Evolutionary conservation across 768 basidiomycete species (phyloP).

Genomic region (Daedaleopsis sinensis): DNA sequence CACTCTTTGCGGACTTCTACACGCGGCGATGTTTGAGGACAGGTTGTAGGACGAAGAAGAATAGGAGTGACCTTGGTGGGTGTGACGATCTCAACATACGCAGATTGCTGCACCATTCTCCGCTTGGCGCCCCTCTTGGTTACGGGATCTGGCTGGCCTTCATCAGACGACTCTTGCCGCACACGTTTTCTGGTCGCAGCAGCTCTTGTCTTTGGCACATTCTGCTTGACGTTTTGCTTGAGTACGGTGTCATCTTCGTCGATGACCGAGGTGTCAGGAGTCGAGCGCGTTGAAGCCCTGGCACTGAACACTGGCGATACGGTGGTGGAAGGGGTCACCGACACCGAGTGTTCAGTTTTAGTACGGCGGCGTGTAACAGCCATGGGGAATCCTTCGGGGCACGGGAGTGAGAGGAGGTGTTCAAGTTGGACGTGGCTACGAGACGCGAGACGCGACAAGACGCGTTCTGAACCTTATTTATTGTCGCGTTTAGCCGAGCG

Average conservation of each 20-base stretch:
- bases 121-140: conserved; percentile 23
- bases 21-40: background rate
- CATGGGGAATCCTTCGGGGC: conserved; percentile 17
- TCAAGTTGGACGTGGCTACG: conserved; percentile 18
- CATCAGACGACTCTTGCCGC: conserved; percentile 9
- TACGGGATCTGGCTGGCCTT: conserved; percentile 6
- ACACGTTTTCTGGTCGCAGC: conserved; percentile 24
- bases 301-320: conserved; percentile 57
- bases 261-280: conserved; percentile 54
- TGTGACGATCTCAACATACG: conserved; percentile 28
- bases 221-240: conserved; percentile 1
- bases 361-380: conserved; percentile 22
- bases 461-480: conserved; percentile 34
- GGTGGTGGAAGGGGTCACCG: conserved; percentile 43
- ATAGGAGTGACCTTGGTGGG: conserved; percentile 20
- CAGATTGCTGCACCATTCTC: conserved; percentile 15
- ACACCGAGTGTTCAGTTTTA: conserved; percentile 33
- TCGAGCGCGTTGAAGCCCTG: conserved; percentile 46
- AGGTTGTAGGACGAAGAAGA: background rate
- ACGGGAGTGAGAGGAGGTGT: conserved; percentile 1
- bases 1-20: background rate
- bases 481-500: conserved; percentile 23
- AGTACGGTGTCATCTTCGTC: conserved; percentile 23
- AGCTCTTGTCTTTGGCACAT: background rate
- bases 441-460: conserved; percentile 23